phyloP scores from a whole-genome alignment of 164 flowering plant genomes.

The Sextonia rubra region DNA sequence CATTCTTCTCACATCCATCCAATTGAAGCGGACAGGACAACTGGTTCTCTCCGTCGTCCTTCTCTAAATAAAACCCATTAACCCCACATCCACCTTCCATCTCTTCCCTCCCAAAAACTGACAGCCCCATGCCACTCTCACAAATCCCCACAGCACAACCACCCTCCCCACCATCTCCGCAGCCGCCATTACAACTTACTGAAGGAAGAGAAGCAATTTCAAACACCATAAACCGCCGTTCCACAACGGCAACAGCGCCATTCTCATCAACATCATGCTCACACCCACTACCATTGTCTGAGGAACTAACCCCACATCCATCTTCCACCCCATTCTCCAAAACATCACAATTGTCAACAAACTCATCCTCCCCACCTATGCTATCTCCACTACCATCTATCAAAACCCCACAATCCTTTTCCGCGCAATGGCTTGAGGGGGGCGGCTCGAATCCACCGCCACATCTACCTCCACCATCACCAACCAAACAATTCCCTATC shows the following conservation, averaged over 20 bases:
- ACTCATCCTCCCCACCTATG: too few relatives aligned
- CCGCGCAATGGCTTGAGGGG: not conserved
- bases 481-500: not conserved
- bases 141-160: not conserved
- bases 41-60: not conserved
- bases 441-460: not conserved
- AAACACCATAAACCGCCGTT: not conserved
- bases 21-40: not conserved
- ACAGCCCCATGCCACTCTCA: not conserved
- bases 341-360: too few relatives aligned
- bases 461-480: not conserved
- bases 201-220: not conserved
- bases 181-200: not conserved
- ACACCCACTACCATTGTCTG: not conserved
- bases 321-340: not conserved
- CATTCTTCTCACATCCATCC: not conserved
- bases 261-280: not conserved
- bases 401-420: not conserved
- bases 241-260: not conserved
- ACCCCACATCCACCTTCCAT: not conserved
- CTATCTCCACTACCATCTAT: not conserved
- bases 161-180: not conserved
- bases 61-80: not conserved
- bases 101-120: not conserved
- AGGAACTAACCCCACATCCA: not conserved